phyloP scores from a whole-genome alignment of 768 basidiomycete species.

The Daedaleopsis nitida region DNA sequence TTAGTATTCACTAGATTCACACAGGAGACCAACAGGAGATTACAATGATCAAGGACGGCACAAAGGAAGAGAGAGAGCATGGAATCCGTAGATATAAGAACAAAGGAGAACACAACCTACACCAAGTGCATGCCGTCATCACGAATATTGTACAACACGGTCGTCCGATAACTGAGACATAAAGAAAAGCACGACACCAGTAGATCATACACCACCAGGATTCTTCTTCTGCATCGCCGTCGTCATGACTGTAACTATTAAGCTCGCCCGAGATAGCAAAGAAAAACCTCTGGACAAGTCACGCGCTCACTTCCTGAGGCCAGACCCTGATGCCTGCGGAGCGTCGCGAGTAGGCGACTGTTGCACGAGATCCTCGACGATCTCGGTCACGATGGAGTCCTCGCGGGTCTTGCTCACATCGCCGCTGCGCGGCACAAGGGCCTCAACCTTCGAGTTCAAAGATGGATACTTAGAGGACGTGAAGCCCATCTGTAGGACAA shows the following conservation, averaged over 20 bases:
- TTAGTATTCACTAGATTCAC: too few relatives aligned
- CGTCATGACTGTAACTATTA: too few relatives aligned
- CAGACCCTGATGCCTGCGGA: slow-evolving; percentile 17
- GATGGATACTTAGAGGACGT: slow-evolving; percentile 57
- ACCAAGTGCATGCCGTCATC: neutral
- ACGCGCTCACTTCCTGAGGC: slow-evolving; percentile 5
- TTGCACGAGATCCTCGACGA: slow-evolving; percentile 30
- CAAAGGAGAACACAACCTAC: neutral
- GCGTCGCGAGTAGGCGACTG: slow-evolving; percentile 8
- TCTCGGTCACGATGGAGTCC: slow-evolving; percentile 28
- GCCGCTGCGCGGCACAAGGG: slow-evolving; percentile 20
- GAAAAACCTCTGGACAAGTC: too few relatives aligned
- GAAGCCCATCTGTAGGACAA: slow-evolving; percentile 67
- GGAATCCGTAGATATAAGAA: too few relatives aligned
- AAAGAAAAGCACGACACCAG: slow-evolving; percentile 5
- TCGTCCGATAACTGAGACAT: slow-evolving; percentile 16
- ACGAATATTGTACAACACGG: neutral
- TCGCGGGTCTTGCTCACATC: slow-evolving; percentile 24
- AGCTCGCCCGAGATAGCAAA: too few relatives aligned
- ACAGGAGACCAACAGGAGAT: too few relatives aligned
- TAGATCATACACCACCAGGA: slow-evolving; percentile 10
- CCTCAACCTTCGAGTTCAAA: slow-evolving; percentile 48
- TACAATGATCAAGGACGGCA: too few relatives aligned
- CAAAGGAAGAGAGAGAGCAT: too few relatives aligned
- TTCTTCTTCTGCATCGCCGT: too few relatives aligned